Evolutionary conservation across 345 rosid genomes (phyloP).

Genomic region (Eucalyptus lansdowneana): DNA sequence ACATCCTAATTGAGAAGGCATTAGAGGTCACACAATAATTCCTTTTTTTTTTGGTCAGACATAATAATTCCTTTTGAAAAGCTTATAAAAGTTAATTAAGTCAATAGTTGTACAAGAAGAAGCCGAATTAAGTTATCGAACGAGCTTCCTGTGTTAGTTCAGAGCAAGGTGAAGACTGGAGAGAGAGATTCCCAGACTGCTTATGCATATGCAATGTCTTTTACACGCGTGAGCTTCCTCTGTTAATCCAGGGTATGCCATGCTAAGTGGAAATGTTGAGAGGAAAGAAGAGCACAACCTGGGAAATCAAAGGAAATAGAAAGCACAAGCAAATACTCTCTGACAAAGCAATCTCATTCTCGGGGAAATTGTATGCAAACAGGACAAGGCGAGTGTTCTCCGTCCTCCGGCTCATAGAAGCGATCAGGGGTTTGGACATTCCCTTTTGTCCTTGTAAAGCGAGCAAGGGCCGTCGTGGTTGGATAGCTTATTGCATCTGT

Average conservation of each 20-base stretch:
- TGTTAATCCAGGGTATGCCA: fast-evolving
- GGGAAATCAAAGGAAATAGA: not conserved
- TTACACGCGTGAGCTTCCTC: not conserved
- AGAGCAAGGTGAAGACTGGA: not conserved
- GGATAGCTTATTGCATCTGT: not conserved
- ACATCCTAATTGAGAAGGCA: too few species aligned
- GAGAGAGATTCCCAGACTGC: not conserved
- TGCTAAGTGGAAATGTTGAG: too few species aligned
- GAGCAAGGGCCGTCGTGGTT: not conserved
- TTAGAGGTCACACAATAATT: too few species aligned
- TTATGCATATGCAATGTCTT: not conserved
- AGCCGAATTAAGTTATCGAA: not conserved
- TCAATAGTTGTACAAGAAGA: too few species aligned
- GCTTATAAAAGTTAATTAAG: too few species aligned
- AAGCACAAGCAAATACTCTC: not conserved
- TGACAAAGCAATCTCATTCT: not conserved
- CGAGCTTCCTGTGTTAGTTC: not conserved
- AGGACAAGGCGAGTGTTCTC: fast-evolving
- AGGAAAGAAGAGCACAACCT: not conserved
- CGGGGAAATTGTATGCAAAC: fast-evolving
- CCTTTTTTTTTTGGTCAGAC: too few species aligned
- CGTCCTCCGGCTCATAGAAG: fast-evolving
- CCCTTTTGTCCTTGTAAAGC: not conserved
- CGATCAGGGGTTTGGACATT: not conserved
- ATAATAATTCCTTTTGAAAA: too few species aligned